Conservation (phyloP, 805 yeast genomes). For the Ogataea haglerorum region DNA sequence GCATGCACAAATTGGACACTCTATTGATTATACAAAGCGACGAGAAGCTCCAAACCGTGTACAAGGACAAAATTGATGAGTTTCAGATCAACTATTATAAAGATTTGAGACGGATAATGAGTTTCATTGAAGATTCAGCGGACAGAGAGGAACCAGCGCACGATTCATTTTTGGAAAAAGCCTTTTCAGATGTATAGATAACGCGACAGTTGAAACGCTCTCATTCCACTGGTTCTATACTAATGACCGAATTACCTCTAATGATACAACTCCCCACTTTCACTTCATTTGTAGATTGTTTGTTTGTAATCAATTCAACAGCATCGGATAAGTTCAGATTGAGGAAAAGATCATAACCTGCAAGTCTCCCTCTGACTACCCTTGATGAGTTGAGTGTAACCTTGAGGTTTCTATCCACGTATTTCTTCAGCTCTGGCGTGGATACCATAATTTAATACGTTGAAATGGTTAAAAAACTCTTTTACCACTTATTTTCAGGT, state of each 20-base stretch:
- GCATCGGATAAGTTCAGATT: constrained; percentile 33
- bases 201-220: not conserved
- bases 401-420: constrained; percentile 72
- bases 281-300: constrained; percentile 16
- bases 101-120: constrained; percentile 14
- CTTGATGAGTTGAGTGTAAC: constrained; percentile 78
- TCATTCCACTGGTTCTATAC: constrained; percentile 40
- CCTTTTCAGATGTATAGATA: constrained; percentile 6
- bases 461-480: not conserved
- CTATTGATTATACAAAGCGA: constrained; percentile 14
- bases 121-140: constrained; percentile 11
- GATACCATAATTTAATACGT: constrained; percentile 30
- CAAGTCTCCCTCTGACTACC: constrained; percentile 70
- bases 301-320: constrained; percentile 15
- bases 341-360: constrained; percentile 72
- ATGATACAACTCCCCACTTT: constrained; percentile 38
- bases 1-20: constrained; percentile 15
- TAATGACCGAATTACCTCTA: constrained; percentile 52
- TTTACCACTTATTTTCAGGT: not conserved
- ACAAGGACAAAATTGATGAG: constrained; percentile 12
- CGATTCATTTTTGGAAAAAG: constrained; percentile 7
- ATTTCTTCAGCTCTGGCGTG: constrained; percentile 45
- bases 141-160: constrained; percentile 3
- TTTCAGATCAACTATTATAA: constrained; percentile 22
- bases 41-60: not conserved